Percentiles rank a stretch among this genome's conserved stretches.
Evolutionary conservation across 164 flowering plant genomes (phyloP).

Genomic region (Protea cynaroides): DNA sequence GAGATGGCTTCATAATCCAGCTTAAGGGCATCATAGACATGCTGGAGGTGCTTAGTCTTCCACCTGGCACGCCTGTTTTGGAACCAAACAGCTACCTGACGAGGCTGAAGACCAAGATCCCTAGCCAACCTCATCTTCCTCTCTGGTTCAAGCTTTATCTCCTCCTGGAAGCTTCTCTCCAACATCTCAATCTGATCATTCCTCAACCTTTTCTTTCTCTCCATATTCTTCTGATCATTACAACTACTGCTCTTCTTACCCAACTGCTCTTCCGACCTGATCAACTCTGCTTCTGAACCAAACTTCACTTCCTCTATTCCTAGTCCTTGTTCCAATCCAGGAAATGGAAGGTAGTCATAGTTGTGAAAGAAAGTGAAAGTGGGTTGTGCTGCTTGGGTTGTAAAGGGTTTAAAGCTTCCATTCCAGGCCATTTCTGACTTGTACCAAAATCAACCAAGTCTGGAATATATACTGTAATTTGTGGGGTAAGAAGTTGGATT

Average conservation of each 20-base stretch:
- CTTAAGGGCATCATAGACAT: slow-evolving; percentile 54
- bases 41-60: slow-evolving; percentile 78
- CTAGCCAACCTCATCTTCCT: slow-evolving; percentile 61
- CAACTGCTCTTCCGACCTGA: slow-evolving; percentile 1
- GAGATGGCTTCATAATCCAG: slow-evolving; percentile 48
- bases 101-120: slow-evolving; percentile 71
- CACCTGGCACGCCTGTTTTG: slow-evolving; percentile 80
- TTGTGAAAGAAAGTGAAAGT: background rate
- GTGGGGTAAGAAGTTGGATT: too few relatives aligned
- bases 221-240: background rate
- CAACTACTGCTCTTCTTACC: slow-evolving; percentile 13
- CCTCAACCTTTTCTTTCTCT: slow-evolving; percentile 51
- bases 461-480: too few relatives aligned
- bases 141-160: slow-evolving; percentile 61
- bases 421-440: slow-evolving; percentile 14
- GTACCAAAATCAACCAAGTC: too few relatives aligned
- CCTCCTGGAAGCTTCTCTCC: slow-evolving; percentile 58
- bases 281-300: background rate
- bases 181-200: slow-evolving; percentile 50
- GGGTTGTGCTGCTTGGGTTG: background rate
- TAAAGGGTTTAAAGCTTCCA: slow-evolving; percentile 7
- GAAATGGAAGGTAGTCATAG: slow-evolving; percentile 12
- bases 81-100: slow-evolving; percentile 83
- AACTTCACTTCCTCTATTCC: slow-evolving; percentile 2
- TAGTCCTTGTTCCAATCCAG: background rate